phyloP scores from a whole-genome alignment of 2,329 filamentous ascomycete genomes.

The Myriosclerotinia curreyana region DNA sequence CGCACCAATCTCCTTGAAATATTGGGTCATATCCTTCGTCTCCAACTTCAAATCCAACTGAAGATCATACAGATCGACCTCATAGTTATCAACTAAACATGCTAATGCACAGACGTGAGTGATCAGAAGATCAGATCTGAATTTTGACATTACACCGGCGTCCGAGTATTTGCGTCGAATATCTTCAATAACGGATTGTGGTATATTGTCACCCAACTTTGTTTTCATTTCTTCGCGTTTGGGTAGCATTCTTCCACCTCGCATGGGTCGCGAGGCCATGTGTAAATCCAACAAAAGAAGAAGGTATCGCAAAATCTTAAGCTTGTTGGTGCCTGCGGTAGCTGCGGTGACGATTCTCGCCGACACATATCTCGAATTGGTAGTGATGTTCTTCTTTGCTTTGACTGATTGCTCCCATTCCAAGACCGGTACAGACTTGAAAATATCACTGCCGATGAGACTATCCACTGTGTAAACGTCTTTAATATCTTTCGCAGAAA shows the following conservation, averaged over 20 bases:
- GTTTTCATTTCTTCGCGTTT: slow-evolving; percentile 60
- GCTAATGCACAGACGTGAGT: slow-evolving; percentile 71
- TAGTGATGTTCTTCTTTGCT: slow-evolving; percentile 54
- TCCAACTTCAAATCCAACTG: slow-evolving; percentile 70
- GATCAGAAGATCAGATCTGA: slow-evolving; percentile 67
- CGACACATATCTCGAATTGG: slow-evolving; percentile 61
- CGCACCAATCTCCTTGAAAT: slow-evolving; percentile 74
- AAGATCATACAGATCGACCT: slow-evolving; percentile 67
- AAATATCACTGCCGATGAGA: slow-evolving; percentile 65
- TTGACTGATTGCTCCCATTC: slow-evolving; percentile 71
- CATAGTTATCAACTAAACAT: slow-evolving; percentile 69
- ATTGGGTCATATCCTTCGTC: slow-evolving; percentile 65
- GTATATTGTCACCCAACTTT: slow-evolving; percentile 51
- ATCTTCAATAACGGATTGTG: slow-evolving; percentile 61
- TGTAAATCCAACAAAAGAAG: slow-evolving; percentile 56
- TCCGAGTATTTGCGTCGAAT: slow-evolving; percentile 69
- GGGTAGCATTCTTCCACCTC: slow-evolving; percentile 50
- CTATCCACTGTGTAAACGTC: slow-evolving; percentile 69
- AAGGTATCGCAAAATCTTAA: slow-evolving; percentile 60
- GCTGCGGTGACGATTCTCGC: slow-evolving; percentile 53
- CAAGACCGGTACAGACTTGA: slow-evolving; percentile 65
- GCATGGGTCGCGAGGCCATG: slow-evolving; percentile 47
- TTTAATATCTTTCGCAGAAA: slow-evolving; percentile 61
- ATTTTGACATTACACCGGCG: slow-evolving; percentile 63
- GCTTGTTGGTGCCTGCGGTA: slow-evolving; percentile 45